Base-by-base conservation (phyloP, 495 filamentous ascomycete genomes). In the Daldinia caldariorum region DNA sequence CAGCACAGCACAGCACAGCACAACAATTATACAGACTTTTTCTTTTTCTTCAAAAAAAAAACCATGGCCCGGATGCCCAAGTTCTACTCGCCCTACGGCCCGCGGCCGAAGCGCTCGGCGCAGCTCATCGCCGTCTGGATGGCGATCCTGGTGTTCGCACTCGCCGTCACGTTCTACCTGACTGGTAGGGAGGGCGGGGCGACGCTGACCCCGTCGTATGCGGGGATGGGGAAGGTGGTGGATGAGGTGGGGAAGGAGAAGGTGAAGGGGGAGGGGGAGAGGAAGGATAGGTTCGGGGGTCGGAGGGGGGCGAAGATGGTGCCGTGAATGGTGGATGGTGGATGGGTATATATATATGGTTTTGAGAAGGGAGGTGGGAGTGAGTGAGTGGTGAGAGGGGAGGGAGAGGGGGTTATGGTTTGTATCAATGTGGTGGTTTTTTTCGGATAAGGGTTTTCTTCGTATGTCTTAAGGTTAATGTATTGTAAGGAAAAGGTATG, bases 51-150 rank as follows among this genome's bases (percentile, higher is more conserved):
- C n/a, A n/a, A n/a, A n/a, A n/a, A n/a, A n/a, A n/a, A n/a, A n/a
- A n/a, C n/a, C n/a, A n/a, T 67, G 69, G 14, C 63, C 31, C 56
- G 59, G 7, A 70, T 69, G 61, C 61, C 66, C 6, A 69, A 69
- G 35, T 10, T 68, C 51, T 68, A 70, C 67, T 79, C 76, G 26
- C 74, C 76, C 18, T 81, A 80, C 74, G 70, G 66, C 58, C 78
- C 76, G 6, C 71, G 75, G 14, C 72, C 65, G 18, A 67, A 63
- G 18, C 78, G 77, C 18, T 80, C 79, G 4, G 55, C 66, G 35
- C 71, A 64, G 43, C 70, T 80, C 4, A 66, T 79, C 10, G 6
- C 74, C 14, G 55, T 78, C 29, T 81, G 79, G 79, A 66, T 80
- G 54, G 61, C 26, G 6, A 55, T 68, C n/a, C 72, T 81, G 38